Conservation (phyloP, 495 filamentous ascomycete genomes). For the Trichocladium uniseriatum region DNA sequence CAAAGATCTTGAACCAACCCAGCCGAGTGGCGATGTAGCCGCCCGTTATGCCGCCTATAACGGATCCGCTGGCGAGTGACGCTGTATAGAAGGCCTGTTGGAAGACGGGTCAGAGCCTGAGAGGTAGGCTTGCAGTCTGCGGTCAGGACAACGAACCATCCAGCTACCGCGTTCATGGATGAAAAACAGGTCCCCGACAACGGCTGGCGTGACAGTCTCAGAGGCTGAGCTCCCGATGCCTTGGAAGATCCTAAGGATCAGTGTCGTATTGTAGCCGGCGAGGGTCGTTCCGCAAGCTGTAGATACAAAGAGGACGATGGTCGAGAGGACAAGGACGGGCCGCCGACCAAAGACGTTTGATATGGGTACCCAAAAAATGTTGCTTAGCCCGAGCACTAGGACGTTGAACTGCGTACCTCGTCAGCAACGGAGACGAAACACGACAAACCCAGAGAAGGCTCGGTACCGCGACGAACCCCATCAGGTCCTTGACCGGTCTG, state of each 20-base stretch:
- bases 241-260: constrained; percentile 40
- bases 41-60: constrained; percentile 38
- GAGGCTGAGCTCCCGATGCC: constrained; percentile 48
- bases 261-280: constrained; percentile 32
- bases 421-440: not conserved
- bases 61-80: constrained; percentile 42
- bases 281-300: constrained; percentile 41
- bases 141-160: constrained; percentile 28
- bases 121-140: not conserved
- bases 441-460: not conserved
- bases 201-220: constrained; percentile 44
- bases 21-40: constrained; percentile 38
- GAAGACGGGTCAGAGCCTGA: not conserved
- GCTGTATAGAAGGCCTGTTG: constrained; percentile 42
- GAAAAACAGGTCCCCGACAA: constrained; percentile 47
- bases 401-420: constrained; percentile 18
- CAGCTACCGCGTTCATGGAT: constrained; percentile 40
- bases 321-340: constrained; percentile 42
- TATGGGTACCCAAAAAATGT: constrained; percentile 46
- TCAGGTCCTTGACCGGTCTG: constrained; percentile 13
- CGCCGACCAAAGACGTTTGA: constrained; percentile 49
- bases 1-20: constrained; percentile 39
- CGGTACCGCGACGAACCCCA: constrained; percentile 19
- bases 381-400: constrained; percentile 20
- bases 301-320: constrained; percentile 35